Evolutionary conservation across 805 yeast genomes (phyloP).

Genomic region (Pichia scutulata): DNA sequence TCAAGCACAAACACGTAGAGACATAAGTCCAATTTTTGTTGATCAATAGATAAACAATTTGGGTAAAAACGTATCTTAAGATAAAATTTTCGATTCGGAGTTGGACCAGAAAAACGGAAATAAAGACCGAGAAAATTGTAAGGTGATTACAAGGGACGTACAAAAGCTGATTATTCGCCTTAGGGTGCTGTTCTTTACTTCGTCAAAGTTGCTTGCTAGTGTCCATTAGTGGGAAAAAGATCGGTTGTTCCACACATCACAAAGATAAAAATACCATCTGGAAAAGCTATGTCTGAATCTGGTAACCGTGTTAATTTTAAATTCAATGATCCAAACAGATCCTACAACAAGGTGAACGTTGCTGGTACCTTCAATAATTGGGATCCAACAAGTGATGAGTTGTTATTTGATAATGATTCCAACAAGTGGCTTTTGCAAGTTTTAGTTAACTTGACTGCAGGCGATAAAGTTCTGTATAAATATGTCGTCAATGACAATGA

Average conservation of each 20-base stretch:
- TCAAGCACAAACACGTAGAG: no score
- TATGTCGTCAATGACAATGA: constrained; percentile 21
- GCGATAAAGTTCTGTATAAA: constrained; percentile 20
- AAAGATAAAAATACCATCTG: background rate
- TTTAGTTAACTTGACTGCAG: background rate
- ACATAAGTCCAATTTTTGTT: no score
- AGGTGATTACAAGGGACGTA: background rate
- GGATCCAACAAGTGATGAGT: constrained; percentile 7
- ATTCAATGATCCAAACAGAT: constrained; percentile 1
- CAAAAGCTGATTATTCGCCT: background rate
- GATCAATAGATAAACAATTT: no score
- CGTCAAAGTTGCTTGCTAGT: background rate
- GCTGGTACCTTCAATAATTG: constrained; percentile 18
- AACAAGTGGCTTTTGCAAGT: constrained; percentile 5
- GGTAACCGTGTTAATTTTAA: background rate
- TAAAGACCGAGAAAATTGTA: background rate
- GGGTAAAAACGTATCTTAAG: no score
- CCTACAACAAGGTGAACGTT: constrained; percentile 9
- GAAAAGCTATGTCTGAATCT: background rate
- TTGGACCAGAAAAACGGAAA: background rate
- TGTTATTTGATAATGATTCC: constrained; percentile 6
- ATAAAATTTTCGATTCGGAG: background rate
- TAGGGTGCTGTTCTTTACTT: background rate
- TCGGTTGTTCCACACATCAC: no score
- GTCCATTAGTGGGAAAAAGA: background rate